Percentiles rank a stretch among this genome's conserved stretches.
Conservation (phyloP, 2,329 filamentous ascomycete species). For the Colletotrichum paranaense region DNA sequence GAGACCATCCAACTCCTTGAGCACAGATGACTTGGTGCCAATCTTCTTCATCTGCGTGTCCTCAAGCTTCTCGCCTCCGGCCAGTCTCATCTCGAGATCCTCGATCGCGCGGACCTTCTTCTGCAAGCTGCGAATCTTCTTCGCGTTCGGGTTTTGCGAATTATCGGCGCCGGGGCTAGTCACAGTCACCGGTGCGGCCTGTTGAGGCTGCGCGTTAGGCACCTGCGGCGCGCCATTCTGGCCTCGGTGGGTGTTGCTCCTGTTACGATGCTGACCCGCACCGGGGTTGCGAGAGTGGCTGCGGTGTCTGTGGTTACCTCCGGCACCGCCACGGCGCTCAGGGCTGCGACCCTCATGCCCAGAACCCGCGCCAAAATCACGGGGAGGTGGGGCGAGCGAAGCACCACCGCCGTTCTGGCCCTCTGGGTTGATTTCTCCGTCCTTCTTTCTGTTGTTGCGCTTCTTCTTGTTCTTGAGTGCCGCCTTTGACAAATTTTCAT, state of each 20-base stretch:
- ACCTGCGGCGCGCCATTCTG: slow-evolving; percentile 40
- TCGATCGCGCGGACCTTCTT: slow-evolving; percentile 99
- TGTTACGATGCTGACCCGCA: slow-evolving; percentile 59
- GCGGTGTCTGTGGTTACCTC: slow-evolving; percentile 55
- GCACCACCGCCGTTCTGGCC: slow-evolving; percentile 58
- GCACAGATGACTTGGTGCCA: slow-evolving; percentile 83
- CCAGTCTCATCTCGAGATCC: slow-evolving; percentile 96
- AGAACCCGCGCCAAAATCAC: slow-evolving; percentile 36
- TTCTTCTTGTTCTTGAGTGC: slow-evolving; percentile 99
- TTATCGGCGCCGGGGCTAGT: slow-evolving; percentile 52
- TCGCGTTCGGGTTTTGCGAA: slow-evolving; percentile 79
- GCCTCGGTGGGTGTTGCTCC: slow-evolving; percentile 60
- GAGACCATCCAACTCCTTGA: slow-evolving; percentile 81
- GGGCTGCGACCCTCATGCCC: slow-evolving; percentile 69
- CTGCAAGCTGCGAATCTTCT: slow-evolving; percentile 91
- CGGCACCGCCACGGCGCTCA: slow-evolving; percentile 67
- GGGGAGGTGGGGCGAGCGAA: slow-evolving; percentile 59
- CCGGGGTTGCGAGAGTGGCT: slow-evolving; percentile 66
- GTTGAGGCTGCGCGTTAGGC: slow-evolving; percentile 41
- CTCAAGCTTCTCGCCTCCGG: slow-evolving; percentile 94
- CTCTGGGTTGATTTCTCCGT: slow-evolving; percentile 71
- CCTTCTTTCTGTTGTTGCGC: slow-evolving; percentile 91
- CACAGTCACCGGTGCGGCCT: slow-evolving; percentile 38
- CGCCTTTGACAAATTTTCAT: slow-evolving; percentile 83
- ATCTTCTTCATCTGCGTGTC: slow-evolving; percentile 99